These are phyloP conservation scores for Erysimum cheiri DNA, from an alignment of 441 rosid species.

Conservation along the genomic window DNA sequence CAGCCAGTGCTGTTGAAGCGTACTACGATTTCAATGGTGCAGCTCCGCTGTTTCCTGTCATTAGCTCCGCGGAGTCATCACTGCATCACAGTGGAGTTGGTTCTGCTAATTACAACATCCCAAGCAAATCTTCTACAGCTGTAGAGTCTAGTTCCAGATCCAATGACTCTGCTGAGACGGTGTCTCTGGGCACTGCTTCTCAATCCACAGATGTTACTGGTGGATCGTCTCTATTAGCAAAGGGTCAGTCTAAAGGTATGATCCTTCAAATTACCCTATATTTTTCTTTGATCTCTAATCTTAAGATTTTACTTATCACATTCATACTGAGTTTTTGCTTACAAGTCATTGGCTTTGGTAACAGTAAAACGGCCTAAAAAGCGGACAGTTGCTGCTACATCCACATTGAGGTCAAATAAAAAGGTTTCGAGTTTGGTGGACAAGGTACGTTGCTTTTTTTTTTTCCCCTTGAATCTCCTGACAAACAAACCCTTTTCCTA, in stretches of 20 bases:
- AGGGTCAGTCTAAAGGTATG: slow-evolving; percentile 80
- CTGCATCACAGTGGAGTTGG: slow-evolving; percentile 50
- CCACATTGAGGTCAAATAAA: slow-evolving; percentile 87
- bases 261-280: not conserved
- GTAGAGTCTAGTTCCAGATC: slow-evolving; percentile 44
- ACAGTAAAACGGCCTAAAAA: slow-evolving; percentile 76
- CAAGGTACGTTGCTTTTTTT: slow-evolving; percentile 61
- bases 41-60: slow-evolving; percentile 55
- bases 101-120: slow-evolving; percentile 44
- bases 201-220: slow-evolving; percentile 42
- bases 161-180: slow-evolving; percentile 43
- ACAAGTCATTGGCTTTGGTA: slow-evolving; percentile 25
- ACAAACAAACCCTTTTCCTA: slow-evolving; percentile 3
- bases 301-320: not conserved
- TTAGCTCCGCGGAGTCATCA: slow-evolving; percentile 49
- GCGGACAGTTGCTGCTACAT: slow-evolving; percentile 69
- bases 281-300: slow-evolving; percentile 15
- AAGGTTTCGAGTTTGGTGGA: slow-evolving; percentile 95
- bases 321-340: slow-evolving; percentile 27
- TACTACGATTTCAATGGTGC: slow-evolving; percentile 65
- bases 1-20: slow-evolving; percentile 57
- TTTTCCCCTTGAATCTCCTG: not conserved
- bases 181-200: slow-evolving; percentile 47
- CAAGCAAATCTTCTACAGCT: slow-evolving; percentile 44
- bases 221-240: slow-evolving; percentile 51